phyloP scores from a whole-genome alignment of 75 land plant genomes.

The Selaginella tamariscina region DNA sequence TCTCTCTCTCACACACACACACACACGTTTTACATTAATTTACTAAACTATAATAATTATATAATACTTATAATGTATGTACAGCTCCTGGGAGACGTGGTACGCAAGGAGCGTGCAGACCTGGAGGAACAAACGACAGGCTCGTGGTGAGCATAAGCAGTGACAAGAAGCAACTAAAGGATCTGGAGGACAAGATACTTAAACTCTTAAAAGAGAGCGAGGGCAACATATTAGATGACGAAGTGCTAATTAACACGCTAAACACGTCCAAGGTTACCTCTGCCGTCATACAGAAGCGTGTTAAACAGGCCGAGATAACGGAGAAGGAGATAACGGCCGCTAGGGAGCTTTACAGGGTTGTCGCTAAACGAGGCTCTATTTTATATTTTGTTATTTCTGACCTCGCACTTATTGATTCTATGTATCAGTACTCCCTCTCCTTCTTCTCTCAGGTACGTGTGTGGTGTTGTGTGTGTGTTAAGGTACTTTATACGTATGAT shows the following conservation, averaged over 20 bases:
- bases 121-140: slow-evolving; percentile 29
- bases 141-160: slow-evolving; percentile 30
- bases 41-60: too few species aligned
- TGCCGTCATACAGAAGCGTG: slow-evolving; percentile 22
- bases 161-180: slow-evolving; percentile 32
- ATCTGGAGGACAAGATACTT: slow-evolving; percentile 29
- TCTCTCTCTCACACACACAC: too few species aligned
- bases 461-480: too few species aligned
- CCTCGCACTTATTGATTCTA: slow-evolving; percentile 29
- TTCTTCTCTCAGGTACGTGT: too few species aligned
- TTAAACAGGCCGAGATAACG: slow-evolving; percentile 27
- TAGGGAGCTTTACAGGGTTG: slow-evolving; percentile 21
- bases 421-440: slow-evolving; percentile 31
- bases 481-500: too few species aligned
- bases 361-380: slow-evolving; percentile 30
- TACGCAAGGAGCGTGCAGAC: slow-evolving; percentile 30
- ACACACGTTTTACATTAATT: too few species aligned
- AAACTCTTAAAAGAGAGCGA: slow-evolving; percentile 30
- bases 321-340: slow-evolving; percentile 26
- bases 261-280: slow-evolving; percentile 29
- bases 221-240: slow-evolving; percentile 32
- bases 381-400: slow-evolving; percentile 30
- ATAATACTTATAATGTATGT: too few species aligned
- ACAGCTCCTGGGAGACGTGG: slow-evolving; percentile 31
- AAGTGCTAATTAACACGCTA: slow-evolving; percentile 26